Base-by-base conservation (phyloP, 169 alveolate genomes). In the Plasmodium reichenowi region DNA sequence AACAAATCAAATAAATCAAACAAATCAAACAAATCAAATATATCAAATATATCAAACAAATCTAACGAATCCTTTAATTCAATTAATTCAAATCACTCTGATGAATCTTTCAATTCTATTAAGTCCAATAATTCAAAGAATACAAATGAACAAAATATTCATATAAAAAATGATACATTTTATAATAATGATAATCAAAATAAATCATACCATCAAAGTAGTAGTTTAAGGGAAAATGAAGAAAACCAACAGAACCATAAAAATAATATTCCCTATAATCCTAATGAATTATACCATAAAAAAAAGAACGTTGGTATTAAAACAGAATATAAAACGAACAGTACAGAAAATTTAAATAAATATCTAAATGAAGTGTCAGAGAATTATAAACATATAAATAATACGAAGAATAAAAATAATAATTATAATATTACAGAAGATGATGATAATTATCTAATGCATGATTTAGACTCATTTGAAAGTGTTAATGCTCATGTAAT, bases 401-500 rank as follows among this genome's bases (percentile, higher is more conserved):
- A 56, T 43, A 54, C 2, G 12, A 58, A 45, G 6, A 52, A 54
- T 29, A 75, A 52, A 48, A 64, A 78, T 24, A 52, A 17, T 43
- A 78, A 29, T 66, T 78, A 48, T 54, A 64, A 29, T 8, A 7
- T 63, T 17, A 15, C 10, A 70, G 15, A n/a, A 9, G 56, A n/a
- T 4, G 47, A 52, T 17, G 48, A 76, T 29, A 22, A 12, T 5
- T 7, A 66, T 10, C 22, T 50, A 2, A 48, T 54, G 72, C 45
- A 43, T 0, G 73, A 76, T 29, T 4, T 59, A 38, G 32, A 64
- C 38, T 20, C 52, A 17, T 52, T 64, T 59, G 89, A 52, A 64
- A 66, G 12, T 10, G 71, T 52, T 32, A 78, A 64, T 66, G 48
- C 89, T 8, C 78, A 78, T 3, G 32, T 78, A 10, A 78, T 78